These are phyloP conservation scores for Trichoderma simmonsii DNA, from an alignment of 2,329 filamentous ascomycete species.

Conservation along the genomic window DNA sequence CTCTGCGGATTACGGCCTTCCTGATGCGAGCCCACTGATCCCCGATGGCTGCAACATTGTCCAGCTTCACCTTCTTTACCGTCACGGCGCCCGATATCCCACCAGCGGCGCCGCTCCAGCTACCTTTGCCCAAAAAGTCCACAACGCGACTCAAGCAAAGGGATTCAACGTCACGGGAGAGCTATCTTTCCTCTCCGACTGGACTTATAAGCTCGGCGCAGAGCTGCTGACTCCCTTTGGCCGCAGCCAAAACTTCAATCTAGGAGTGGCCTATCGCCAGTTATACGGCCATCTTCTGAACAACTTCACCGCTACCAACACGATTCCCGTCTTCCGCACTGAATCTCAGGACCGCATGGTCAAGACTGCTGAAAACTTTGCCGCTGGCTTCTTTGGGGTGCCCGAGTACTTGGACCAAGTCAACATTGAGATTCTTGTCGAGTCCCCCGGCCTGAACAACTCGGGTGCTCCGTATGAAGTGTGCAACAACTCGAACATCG, in stretches of 20 bases:
- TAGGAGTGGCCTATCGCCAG: conserved; percentile 1
- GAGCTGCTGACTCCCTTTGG: conserved; percentile 6
- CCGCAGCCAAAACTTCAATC: conserved; percentile 12
- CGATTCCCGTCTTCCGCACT: conserved; percentile 2
- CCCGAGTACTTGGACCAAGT: neutral
- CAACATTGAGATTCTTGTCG: neutral
- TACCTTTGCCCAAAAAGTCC: conserved; percentile 1
- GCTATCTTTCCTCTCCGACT: neutral
- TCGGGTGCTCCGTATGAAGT: neutral
- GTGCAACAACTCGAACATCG: neutral
- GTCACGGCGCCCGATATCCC: conserved; percentile 2
- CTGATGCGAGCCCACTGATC: neutral
- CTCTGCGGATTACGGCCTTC: neutral
- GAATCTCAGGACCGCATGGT: conserved; percentile 1
- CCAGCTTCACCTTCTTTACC: neutral
- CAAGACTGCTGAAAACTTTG: neutral
- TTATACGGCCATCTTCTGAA: neutral
- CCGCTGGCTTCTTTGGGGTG: neutral
- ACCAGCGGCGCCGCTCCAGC: conserved; percentile 5
- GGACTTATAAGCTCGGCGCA: conserved; percentile 1
- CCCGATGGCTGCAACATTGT: neutral
- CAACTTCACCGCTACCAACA: neutral
- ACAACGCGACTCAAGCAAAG: neutral
- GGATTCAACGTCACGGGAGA: neutral
- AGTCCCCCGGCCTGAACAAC: neutral